A percentile compares a stretch with the other conserved stretches of the same genome.
Conservation (phyloP, 345 rosid genomes). For the Limnanthes douglasii region DNA sequence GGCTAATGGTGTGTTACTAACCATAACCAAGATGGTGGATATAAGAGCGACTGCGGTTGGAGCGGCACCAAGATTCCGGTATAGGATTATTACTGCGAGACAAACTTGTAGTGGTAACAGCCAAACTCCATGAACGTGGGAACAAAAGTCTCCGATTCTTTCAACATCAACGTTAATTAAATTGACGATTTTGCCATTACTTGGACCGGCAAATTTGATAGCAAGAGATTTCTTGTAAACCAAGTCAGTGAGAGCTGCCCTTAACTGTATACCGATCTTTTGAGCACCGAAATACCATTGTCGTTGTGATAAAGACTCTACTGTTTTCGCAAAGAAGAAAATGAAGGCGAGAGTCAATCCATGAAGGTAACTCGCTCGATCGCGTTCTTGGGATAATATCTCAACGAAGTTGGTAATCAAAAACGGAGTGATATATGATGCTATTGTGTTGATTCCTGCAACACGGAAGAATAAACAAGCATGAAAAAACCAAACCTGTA, state of each 20-base stretch:
- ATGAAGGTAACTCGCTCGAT: constrained; percentile 16
- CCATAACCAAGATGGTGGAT: constrained; percentile 40
- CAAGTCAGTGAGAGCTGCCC: constrained; percentile 35
- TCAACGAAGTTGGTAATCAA: constrained; percentile 46
- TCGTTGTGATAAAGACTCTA: constrained; percentile 42
- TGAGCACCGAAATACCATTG: constrained; percentile 65
- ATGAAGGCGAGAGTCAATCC: constrained; percentile 39
- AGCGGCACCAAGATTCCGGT: constrained; percentile 37
- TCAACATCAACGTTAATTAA: constrained; percentile 50
- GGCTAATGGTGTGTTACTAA: constrained; percentile 46
- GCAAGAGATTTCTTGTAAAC: constrained; percentile 39
- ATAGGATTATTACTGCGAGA: constrained; percentile 34
- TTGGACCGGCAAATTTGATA: constrained; percentile 19
- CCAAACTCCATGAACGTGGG: constrained; percentile 52
- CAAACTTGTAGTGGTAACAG: constrained; percentile 45
- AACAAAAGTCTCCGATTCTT: constrained; percentile 47
- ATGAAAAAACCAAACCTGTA: not conserved
- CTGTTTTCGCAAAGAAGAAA: constrained; percentile 44
- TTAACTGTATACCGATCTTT: constrained; percentile 33
- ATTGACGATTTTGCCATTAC: constrained; percentile 36
- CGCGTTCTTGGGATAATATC: constrained; percentile 23
- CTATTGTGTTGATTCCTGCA: constrained; percentile 36
- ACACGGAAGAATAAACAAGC: not conserved
- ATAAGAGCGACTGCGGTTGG: constrained; percentile 42
- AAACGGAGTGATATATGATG: constrained; percentile 48